phyloP scores from a whole-genome alignment of 2,329 filamentous ascomycete genomes.

The Penicillium sp. region DNA sequence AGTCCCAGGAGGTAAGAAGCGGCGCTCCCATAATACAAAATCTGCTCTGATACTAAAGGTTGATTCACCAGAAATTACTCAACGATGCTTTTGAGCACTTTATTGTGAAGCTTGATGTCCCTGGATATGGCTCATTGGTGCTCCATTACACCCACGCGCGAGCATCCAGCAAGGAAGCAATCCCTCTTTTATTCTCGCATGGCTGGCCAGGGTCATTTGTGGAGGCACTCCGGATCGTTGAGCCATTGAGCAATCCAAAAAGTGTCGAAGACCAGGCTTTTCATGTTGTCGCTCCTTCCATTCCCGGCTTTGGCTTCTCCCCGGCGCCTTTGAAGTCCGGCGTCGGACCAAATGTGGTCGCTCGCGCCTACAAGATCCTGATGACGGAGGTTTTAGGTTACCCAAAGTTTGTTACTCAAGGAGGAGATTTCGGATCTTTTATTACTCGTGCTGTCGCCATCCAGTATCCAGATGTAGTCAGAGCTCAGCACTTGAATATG shows the following conservation, averaged over 20 bases:
- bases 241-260: neutral
- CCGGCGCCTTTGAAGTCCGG: constrained; percentile 12
- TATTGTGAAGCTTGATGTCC: constrained; percentile 3
- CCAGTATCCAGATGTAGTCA: constrained; percentile 13
- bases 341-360: constrained; percentile 13
- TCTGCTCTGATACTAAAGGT: neutral
- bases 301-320: constrained; percentile 33
- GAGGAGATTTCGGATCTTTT: constrained; percentile 32
- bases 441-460: constrained; percentile 28
- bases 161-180: constrained; percentile 30
- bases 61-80: constrained; percentile 3
- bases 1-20: constrained; percentile 4
- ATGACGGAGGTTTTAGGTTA: constrained; percentile 29
- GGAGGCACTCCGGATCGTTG: constrained; percentile 24
- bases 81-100: constrained; percentile 6
- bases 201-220: constrained; percentile 44
- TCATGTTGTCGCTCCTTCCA: constrained; percentile 33
- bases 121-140: constrained; percentile 8
- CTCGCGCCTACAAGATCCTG: constrained; percentile 22
- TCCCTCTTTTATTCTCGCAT: constrained; percentile 41
- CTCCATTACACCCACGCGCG: constrained; percentile 29
- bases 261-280: constrained; percentile 7
- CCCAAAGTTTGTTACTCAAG: constrained; percentile 25
- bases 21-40: neutral
- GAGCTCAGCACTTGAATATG: constrained; percentile 28